Percentiles rank a stretch among this genome's conserved stretches.
Conservation (phyloP, 805 yeast species). For the Candida pseudofarinosa region DNA sequence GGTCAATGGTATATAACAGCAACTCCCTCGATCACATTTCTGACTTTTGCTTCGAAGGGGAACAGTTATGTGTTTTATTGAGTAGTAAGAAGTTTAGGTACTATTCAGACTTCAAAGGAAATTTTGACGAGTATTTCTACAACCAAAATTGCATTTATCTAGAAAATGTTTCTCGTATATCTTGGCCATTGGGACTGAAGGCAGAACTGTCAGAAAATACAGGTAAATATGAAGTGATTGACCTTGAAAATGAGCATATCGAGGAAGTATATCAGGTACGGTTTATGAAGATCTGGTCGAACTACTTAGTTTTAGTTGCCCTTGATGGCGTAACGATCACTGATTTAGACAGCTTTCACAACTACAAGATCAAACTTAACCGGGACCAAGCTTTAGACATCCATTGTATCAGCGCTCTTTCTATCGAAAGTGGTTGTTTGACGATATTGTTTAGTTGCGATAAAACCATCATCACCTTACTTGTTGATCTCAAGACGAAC, state of each 20-base stretch:
- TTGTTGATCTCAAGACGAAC: constrained; percentile 17
- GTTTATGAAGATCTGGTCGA: constrained; percentile 29
- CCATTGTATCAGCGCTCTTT: constrained; percentile 17
- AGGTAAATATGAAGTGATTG: constrained; percentile 15
- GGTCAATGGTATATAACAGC: constrained; percentile 36
- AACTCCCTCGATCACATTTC: constrained; percentile 50
- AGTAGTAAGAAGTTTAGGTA: constrained; percentile 50
- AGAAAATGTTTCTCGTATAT: constrained; percentile 7
- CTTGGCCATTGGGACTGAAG: constrained; percentile 18
- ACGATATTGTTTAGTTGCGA: constrained; percentile 23
- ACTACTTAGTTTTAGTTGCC: constrained; percentile 44
- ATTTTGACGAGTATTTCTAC: constrained; percentile 50
- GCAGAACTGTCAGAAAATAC: constrained; percentile 4
- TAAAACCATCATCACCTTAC: constrained; percentile 22
- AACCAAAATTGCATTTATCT: constrained; percentile 16
- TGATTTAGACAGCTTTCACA: constrained; percentile 37
- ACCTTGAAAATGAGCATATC: constrained; percentile 28
- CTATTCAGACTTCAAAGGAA: constrained; percentile 64
- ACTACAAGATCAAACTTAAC: constrained; percentile 34
- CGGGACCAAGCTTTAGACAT: constrained; percentile 16
- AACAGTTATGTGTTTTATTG: constrained; percentile 53
- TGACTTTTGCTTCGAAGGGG: constrained; percentile 48
- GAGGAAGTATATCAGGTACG: constrained; percentile 26
- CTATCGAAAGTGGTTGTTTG: constrained; percentile 10
- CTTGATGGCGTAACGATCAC: constrained; percentile 28